These are phyloP conservation scores for Colletotrichum chlorophyti DNA, from an alignment of 2,329 filamentous ascomycete genomes.

Conservation along the genomic window DNA sequence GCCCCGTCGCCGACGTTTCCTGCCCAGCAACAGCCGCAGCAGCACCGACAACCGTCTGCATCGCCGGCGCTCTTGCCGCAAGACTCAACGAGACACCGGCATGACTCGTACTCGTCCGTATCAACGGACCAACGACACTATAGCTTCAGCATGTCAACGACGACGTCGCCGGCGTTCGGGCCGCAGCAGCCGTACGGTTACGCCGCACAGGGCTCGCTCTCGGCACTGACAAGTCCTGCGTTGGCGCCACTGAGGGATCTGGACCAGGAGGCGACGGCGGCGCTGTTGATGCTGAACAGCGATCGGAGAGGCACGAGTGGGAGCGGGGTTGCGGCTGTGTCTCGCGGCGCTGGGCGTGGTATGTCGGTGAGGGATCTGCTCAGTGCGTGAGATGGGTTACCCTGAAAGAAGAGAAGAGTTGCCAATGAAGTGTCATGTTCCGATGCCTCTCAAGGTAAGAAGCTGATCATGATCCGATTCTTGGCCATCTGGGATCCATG, in stretches of 20 bases:
- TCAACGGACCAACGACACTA: conserved; percentile 55
- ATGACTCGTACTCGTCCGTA: conserved; percentile 62
- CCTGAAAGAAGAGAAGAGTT: not conserved
- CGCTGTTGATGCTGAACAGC: conserved; percentile 85
- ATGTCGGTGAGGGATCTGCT: conserved; percentile 63
- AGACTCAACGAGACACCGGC: conserved; percentile 47
- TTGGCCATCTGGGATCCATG: too few species aligned
- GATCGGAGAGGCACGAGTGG: conserved; percentile 67
- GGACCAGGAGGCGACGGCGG: conserved; percentile 83
- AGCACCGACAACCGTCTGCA: conserved; percentile 50
- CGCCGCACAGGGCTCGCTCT: conserved; percentile 47
- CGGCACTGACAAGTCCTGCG: conserved; percentile 64
- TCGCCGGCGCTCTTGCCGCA: conserved; percentile 60
- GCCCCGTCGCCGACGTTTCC: conserved; percentile 55
- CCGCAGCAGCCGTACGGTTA: conserved; percentile 52
- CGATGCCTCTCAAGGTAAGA: too few species aligned
- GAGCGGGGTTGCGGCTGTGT: conserved; percentile 54
- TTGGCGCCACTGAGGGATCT: conserved; percentile 60
- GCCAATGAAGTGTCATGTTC: too few species aligned
- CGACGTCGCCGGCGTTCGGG: conserved; percentile 64
- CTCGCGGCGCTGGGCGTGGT: conserved; percentile 45
- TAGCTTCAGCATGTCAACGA: conserved; percentile 54
- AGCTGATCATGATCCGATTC: too few species aligned
- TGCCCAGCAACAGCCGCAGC: conserved; percentile 30
- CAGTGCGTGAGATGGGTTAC: conserved; percentile 48